Evolutionary conservation across 129 eudicot species (phyloP).

Genomic region (Chrysanthemum makinoi): DNA sequence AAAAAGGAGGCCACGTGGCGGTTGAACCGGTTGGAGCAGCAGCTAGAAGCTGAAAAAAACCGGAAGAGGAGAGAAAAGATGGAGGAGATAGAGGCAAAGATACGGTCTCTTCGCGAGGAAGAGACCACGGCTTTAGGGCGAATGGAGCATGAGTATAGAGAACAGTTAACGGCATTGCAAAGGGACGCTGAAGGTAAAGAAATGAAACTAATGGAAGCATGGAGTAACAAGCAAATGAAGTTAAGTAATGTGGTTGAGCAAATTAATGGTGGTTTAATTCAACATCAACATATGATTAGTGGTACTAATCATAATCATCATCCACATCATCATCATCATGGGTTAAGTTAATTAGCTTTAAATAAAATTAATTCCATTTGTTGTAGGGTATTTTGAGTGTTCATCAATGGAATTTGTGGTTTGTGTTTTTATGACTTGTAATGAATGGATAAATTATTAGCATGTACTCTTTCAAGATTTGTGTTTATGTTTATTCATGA

Average conservation of each 20-base stretch:
- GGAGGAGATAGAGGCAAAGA: conserved; percentile 60
- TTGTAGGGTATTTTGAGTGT: conserved; percentile 16
- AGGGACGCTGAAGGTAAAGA: conserved; percentile 64
- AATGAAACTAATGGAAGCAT: conserved; percentile 52
- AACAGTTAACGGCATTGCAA: conserved; percentile 47
- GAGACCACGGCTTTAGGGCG: conserved; percentile 46
- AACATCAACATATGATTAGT: conserved; percentile 35
- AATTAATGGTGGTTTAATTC: conserved; percentile 38
- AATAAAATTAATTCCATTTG: conserved; percentile 12
- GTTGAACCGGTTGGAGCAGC: conserved; percentile 66
- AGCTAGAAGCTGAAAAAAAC: conserved; percentile 53
- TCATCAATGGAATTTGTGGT: conserved; percentile 24
- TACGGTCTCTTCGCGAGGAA: conserved; percentile 52
- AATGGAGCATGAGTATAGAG: conserved; percentile 57
- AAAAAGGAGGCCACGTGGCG: conserved; percentile 69
- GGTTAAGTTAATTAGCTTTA: conserved; percentile 15
- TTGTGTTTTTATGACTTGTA: conserved; percentile 22
- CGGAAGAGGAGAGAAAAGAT: conserved; percentile 50
- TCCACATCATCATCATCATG: conserved; percentile 13
- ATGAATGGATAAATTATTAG: conserved; percentile 27
- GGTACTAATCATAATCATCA: conserved; percentile 34
- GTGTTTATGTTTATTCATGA: not conserved
- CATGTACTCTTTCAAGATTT: conserved; percentile 21
- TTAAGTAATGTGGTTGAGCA: conserved; percentile 48
- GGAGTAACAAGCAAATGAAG: conserved; percentile 53